These are phyloP conservation scores for Claviceps sorghi DNA, from an alignment of 2,329 filamentous ascomycete species.

Conservation along the genomic window DNA sequence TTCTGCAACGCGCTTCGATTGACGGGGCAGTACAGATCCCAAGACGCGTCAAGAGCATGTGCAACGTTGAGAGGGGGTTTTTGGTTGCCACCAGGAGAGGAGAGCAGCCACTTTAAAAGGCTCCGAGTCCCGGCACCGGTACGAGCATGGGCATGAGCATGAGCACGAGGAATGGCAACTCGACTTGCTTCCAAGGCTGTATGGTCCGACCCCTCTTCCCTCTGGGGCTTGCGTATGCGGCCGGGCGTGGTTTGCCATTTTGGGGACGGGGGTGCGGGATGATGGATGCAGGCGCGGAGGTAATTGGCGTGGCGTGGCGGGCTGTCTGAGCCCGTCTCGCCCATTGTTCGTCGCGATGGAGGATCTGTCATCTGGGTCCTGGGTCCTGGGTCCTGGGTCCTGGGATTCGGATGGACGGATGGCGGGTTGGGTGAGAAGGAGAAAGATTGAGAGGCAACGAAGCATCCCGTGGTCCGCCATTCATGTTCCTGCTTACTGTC, in stretches of 20 bases:
- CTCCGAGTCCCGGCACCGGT: not conserved
- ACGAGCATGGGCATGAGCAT: too few species aligned
- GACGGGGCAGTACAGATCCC: not conserved
- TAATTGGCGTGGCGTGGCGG: not conserved
- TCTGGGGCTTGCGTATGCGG: not conserved
- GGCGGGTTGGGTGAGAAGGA: not conserved
- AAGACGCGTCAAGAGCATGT: not conserved
- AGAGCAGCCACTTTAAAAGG: not conserved
- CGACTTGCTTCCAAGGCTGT: not conserved
- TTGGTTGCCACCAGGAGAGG: not conserved
- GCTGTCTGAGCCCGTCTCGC: not conserved
- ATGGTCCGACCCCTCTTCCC: not conserved
- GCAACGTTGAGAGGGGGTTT: too few species aligned
- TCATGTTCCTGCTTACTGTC: too few species aligned
- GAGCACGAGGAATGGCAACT: not conserved
- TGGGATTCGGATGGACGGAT: not conserved
- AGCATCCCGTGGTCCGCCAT: too few species aligned
- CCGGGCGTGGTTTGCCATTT: not conserved
- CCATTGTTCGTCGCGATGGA: not conserved
- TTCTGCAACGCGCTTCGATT: not conserved
- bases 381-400: not conserved
- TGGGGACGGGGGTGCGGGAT: not conserved
- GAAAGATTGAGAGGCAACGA: not conserved
- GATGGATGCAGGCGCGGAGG: not conserved
- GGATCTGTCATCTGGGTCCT: not conserved